These are phyloP conservation scores for Russula ochroleuca DNA, from an alignment of 768 basidiomycete species.

Conservation along the genomic window DNA sequence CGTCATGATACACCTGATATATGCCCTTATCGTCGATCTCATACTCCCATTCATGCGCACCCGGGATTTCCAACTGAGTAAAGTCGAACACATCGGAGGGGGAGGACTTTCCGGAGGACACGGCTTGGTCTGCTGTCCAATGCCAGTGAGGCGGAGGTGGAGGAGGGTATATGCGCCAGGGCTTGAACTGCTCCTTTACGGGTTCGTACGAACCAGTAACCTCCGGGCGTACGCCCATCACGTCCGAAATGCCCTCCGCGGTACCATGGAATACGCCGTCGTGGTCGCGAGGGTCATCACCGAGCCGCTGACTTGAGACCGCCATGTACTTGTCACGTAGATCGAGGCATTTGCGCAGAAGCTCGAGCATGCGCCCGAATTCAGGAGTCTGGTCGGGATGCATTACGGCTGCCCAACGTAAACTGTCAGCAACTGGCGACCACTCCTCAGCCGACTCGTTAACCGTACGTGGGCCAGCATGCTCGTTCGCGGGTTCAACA, in stretches of 20 bases:
- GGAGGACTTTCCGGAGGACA: constrained; percentile 38
- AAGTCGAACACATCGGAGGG: constrained; percentile 58
- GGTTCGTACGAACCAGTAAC: constrained; percentile 36
- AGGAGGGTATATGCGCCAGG: constrained; percentile 88
- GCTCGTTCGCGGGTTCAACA: constrained; percentile 13
- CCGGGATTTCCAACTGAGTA: constrained; percentile 71
- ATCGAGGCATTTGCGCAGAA: constrained; percentile 80
- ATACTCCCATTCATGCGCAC: constrained; percentile 52
- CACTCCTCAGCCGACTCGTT: constrained; percentile 16
- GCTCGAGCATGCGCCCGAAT: constrained; percentile 48
- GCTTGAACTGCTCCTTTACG: constrained; percentile 38
- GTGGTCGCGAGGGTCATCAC: constrained; percentile 91
- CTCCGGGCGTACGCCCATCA: constrained; percentile 65
- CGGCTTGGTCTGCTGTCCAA: constrained; percentile 55
- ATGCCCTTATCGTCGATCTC: constrained; percentile 85
- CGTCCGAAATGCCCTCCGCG: constrained; percentile 54
- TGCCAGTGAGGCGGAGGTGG: constrained; percentile 98
- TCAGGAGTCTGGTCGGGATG: constrained; percentile 29
- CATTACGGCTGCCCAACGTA: constrained; percentile 4
- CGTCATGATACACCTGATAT: constrained; percentile 70
- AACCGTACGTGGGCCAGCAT: constrained; percentile 12
- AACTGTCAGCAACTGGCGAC: constrained; percentile 22
- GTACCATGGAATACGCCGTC: constrained; percentile 75
- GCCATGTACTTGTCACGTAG: constrained; percentile 94
- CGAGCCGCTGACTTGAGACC: constrained; percentile 83